A percentile compares a stretch with the other conserved stretches of the same genome.
These are phyloP conservation scores for Huntiella savannae DNA, from an alignment of 2,329 filamentous ascomycete species.

Conservation along the genomic window DNA sequence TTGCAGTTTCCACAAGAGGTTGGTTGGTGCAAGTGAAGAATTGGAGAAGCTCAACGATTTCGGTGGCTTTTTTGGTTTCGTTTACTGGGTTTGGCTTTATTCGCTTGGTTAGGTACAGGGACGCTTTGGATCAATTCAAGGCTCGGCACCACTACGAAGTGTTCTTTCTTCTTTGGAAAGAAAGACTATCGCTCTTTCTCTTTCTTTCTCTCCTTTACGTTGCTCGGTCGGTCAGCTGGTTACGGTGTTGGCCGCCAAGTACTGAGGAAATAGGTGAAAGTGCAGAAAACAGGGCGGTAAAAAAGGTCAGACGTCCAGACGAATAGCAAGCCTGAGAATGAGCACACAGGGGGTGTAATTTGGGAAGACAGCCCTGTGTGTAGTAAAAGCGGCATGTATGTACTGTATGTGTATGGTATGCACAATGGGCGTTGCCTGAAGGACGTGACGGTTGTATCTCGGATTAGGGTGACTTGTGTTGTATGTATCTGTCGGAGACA, in stretches of 20 bases:
- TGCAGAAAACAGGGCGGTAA: conserved; percentile 5
- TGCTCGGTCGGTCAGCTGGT: not conserved
- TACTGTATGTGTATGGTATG: not conserved
- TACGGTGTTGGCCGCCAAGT: not conserved
- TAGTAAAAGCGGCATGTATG: not conserved
- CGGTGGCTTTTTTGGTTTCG: no score
- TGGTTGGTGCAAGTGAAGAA: not conserved
- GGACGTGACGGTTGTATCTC: not conserved
- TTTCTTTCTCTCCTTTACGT: no score
- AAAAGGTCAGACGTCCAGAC: conserved; percentile 4
- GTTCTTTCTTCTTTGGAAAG: no score
- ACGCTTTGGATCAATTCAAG: no score
- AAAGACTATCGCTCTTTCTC: no score
- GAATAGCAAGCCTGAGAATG: conserved; percentile 2
- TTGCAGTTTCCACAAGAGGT: not conserved
- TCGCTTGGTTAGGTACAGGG: no score
- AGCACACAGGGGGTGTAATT: conserved; percentile 6
- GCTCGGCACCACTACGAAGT: no score
- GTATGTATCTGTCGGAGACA: not conserved
- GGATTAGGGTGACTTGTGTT: not conserved
- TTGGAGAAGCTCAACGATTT: not conserved
- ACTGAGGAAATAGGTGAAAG: not conserved
- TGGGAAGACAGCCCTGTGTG: not conserved
- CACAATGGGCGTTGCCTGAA: not conserved
- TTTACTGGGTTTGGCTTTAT: no score